Evolutionary conservation across 2,329 filamentous ascomycete species (phyloP).

Genomic region (Alternaria panax): DNA sequence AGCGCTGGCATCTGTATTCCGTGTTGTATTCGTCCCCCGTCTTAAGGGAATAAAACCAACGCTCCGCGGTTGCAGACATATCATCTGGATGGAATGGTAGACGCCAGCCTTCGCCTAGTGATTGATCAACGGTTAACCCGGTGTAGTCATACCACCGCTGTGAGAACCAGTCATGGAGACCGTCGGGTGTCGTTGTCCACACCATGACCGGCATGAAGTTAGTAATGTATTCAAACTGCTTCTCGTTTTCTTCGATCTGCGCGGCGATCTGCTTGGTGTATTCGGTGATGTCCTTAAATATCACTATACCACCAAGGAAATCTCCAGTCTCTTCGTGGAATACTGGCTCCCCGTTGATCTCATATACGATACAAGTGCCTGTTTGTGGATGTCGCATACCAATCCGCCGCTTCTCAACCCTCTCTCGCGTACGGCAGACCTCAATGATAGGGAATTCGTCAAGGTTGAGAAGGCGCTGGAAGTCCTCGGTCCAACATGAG

Average conservation of each 20-base stretch:
- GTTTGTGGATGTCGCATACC: constrained; percentile 65
- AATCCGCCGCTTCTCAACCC: constrained; percentile 66
- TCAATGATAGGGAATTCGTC: constrained; percentile 72
- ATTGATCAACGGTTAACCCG: constrained; percentile 67
- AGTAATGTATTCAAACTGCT: constrained; percentile 77
- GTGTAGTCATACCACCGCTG: constrained; percentile 83
- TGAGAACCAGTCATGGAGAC: constrained; percentile 75
- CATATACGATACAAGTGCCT: constrained; percentile 65
- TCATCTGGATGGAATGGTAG: constrained; percentile 75
- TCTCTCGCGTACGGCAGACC: constrained; percentile 67
- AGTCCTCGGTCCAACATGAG: constrained; percentile 71
- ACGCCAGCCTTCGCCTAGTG: constrained; percentile 68
- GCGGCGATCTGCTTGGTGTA: constrained; percentile 73
- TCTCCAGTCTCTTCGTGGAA: constrained; percentile 72
- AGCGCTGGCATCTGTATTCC: constrained; percentile 73
- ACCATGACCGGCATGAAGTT: constrained; percentile 68
- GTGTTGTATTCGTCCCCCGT: constrained; percentile 72
- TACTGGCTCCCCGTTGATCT: constrained; percentile 72
- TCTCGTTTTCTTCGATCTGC: constrained; percentile 74
- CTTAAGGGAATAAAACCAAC: constrained; percentile 68
- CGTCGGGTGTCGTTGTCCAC: constrained; percentile 75
- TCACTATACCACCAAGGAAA: constrained; percentile 75
- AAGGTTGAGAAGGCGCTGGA: constrained; percentile 63
- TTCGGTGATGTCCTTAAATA: constrained; percentile 74
- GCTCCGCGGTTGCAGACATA: constrained; percentile 60